Evolutionary conservation across 2,329 filamentous ascomycete species (phyloP), one percentile per base, ranked within the genome.

Genomic region (Epichloe sylvatica): DNA sequence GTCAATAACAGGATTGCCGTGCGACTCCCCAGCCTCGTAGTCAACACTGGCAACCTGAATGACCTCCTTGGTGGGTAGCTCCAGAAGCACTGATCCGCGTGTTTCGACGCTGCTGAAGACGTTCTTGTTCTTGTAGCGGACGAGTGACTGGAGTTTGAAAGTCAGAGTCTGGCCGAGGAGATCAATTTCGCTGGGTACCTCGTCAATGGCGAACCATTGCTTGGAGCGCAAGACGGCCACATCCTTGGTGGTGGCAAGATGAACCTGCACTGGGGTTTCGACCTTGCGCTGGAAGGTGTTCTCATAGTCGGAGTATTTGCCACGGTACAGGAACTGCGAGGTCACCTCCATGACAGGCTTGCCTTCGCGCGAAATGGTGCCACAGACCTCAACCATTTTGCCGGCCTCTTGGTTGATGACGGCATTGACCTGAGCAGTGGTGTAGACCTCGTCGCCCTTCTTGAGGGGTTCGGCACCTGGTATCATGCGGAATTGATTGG

Each of bases 301-400:
- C 71, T 96, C 86, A 59, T 81, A 98, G 67, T 98, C 94, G 50
- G 78, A 85, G 71, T 98, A 98, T 33, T 77, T 76, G 50, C 92
- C 92, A 46, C 94, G 84, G 75, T 98, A 98, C 61, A 98, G 69
- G 77, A 98, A 98, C 67, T 98, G 92, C 54, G 89, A 96, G 12
- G 90, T 97, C 30, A 98, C 92, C 64, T 98, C 89, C 92, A 98
- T 98, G 54, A 98, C 88, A 5, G 89, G 76, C 65, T 86, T 69
- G 25, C 84, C 84, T 49, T 90, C 81, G 41, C 92, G 84, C 49
- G 78, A 84, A 60, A 98, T 95, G 5, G 92, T 98, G 54, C 92
- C 92, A 61, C 90, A 96, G n/a, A 98, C 91, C 69, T 98, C 94
- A 17, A 98, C 94, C 90, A 98, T 96, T 76, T 98, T 98, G 45